Evolutionary conservation across 352 stramenopile genomes (phyloP), one percentile per base, ranked within the genome.

Genomic region (Globisporangium camurandrum): DNA sequence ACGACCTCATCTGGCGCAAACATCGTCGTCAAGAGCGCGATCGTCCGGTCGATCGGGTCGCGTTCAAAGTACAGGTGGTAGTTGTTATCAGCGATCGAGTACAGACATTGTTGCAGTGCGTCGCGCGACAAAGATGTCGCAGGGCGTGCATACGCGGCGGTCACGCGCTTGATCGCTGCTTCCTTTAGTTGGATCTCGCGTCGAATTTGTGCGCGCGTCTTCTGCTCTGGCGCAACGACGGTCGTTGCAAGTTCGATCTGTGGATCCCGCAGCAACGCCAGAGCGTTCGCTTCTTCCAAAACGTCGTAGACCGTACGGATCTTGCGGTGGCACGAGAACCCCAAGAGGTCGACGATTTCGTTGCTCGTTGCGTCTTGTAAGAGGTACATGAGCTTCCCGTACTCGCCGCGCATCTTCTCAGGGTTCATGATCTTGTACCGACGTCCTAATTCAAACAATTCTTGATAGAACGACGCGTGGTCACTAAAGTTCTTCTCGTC

Each of bases 401-500:
- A 98, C 56, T 97, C 92, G 38, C 86, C 88, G 22, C 95, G 81
- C 93, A 98, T 97, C 64, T 97, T 98, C 71, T 98, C 95, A 6
- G 95, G 95, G 72, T 98, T 98, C 91, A 98, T 98, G 57, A 98
- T 98, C 73, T 98, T 98, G 73, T 98, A 97, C 31, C 95, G 79
- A 37, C 95, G 71, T 10, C 86, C 92, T 17, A 98, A 70, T 66
- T 98, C 95, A 57, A 98, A 97, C 36, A 92, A 73, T 46, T 90
- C 79, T 41, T 91, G 86, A 50, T 96, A 97, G 26, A 97, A 94
- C 19, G 69, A 65, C 43, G 84, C 73, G 56, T 96, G 83, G 33
- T 96, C 76, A 17, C 61, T 69, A 57, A 97, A 97, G 38, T 92
- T 93, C 59, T 93, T 95, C 31, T 96, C 78, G 10, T 92, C 74